Conservation (phyloP, 2,329 filamentous ascomycete species). For the Triangularia verruculosa region DNA sequence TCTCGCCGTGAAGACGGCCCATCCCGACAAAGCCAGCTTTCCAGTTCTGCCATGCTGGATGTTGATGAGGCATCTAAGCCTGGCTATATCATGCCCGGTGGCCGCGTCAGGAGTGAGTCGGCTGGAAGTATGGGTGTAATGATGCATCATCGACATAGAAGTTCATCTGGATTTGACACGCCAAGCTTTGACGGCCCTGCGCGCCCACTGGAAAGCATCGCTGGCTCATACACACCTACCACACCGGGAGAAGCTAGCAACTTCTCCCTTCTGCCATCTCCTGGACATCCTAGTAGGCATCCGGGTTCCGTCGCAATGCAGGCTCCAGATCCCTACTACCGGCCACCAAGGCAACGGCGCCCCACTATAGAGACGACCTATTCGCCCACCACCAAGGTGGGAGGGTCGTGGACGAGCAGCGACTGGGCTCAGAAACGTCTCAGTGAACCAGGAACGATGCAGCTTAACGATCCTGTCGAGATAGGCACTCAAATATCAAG, state of each 20-base stretch:
- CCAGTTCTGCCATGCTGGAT: conserved; percentile 76
- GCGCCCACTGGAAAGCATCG: conserved; percentile 54
- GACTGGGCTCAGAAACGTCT: conserved; percentile 39
- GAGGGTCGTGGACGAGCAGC: conserved; percentile 37
- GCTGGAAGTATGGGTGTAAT: conserved; percentile 56
- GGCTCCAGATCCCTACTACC: conserved; percentile 77
- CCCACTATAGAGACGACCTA: conserved; percentile 48
- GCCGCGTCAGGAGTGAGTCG: conserved; percentile 59
- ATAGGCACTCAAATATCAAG: conserved; percentile 42
- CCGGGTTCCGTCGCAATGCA: conserved; percentile 31
- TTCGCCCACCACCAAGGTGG: conserved; percentile 35
- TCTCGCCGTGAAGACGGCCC: conserved; percentile 58
- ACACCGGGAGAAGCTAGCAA: conserved; percentile 68
- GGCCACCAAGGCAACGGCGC: conserved; percentile 66
- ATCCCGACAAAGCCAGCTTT: conserved; percentile 77
- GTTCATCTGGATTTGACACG: conserved; percentile 54
- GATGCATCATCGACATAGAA: conserved; percentile 46
- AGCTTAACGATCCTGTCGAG: conserved; percentile 39
- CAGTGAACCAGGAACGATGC: conserved; percentile 35
- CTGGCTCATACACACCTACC: conserved; percentile 67
- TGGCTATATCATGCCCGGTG: conserved; percentile 52
- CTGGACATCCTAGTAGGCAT: conserved; percentile 43
- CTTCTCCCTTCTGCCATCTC: conserved; percentile 67
- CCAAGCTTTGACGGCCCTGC: conserved; percentile 39
- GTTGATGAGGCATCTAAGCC: conserved; percentile 63